phyloP scores from a whole-genome alignment of 345 rosid genomes.

The Citrus medica region DNA sequence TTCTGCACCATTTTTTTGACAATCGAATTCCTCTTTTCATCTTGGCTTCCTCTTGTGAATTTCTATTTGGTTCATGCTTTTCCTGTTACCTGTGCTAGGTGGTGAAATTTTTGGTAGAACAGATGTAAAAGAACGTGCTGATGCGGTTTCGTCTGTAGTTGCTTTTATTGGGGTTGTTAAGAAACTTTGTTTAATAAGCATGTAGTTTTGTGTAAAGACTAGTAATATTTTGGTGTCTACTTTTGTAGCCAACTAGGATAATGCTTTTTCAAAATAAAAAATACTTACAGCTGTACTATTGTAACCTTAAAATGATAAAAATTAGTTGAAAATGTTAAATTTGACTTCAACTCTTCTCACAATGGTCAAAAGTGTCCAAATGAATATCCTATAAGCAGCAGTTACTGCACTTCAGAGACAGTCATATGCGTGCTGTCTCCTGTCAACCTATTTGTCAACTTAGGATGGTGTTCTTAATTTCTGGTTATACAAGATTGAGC shows the following conservation, averaged over 20 bases:
- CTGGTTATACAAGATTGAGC: neutral
- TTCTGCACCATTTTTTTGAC: too few relatives aligned
- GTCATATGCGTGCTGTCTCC: neutral
- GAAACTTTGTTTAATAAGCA: constrained; percentile 14
- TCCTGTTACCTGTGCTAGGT: too few relatives aligned
- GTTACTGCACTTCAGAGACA: neutral
- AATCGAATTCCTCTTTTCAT: too few relatives aligned
- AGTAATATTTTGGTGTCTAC: neutral
- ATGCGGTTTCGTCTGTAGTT: constrained; percentile 88
- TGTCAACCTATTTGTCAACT: neutral
- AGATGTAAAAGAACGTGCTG: constrained; percentile 38
- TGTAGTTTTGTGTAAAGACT: neutral
- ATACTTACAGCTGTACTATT: neutral
- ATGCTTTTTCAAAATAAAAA: neutral
- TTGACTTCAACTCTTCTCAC: neutral
- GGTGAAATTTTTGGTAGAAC: too few relatives aligned
- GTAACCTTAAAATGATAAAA: neutral
- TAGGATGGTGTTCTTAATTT: neutral
- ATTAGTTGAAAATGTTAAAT: neutral
- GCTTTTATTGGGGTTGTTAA: constrained; percentile 89
- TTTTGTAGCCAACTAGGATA: neutral
- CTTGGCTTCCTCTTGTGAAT: too few relatives aligned
- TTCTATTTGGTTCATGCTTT: too few relatives aligned
- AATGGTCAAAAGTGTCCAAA: neutral
- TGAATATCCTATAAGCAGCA: neutral